Evolutionary conservation across 352 stramenopile genomes (phyloP).

Genomic region (Phytophthora ramorum): DNA sequence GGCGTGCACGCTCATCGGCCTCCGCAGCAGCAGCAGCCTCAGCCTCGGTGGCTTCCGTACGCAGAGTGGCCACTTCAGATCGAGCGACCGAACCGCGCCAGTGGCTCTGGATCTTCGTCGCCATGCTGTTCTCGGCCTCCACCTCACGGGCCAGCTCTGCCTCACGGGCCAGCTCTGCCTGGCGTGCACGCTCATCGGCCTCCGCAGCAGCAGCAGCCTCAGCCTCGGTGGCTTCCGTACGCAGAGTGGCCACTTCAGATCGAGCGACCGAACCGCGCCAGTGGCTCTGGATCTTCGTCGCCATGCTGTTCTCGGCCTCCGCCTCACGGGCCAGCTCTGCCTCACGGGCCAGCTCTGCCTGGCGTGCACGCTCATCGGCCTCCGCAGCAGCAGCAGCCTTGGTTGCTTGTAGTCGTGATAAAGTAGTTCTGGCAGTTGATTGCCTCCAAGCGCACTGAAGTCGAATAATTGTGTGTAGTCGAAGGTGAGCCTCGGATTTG

Average conservation of each 20-base stretch:
- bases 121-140: neutral
- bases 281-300: constrained; percentile 36
- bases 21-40: neutral
- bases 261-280: constrained; percentile 33
- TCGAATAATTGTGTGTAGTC: constrained; percentile 28
- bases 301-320: constrained; percentile 16
- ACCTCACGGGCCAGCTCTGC: neutral
- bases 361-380: neutral
- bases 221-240: constrained; percentile 6
- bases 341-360: constrained; percentile 6
- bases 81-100: neutral
- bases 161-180: neutral
- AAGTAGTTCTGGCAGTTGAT: constrained; percentile 14
- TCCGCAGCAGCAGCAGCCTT: constrained; percentile 6
- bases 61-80: neutral
- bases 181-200: neutral
- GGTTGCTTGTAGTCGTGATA: constrained; percentile 15
- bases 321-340: constrained; percentile 8
- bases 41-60: constrained; percentile 1
- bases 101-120: neutral
- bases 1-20: no score
- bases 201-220: constrained; percentile 2
- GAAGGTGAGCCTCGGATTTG: constrained; percentile 14
- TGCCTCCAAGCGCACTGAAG: constrained; percentile 48
- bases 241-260: constrained; percentile 11